Base-by-base conservation (phyloP, 768 basidiomycete genomes). In the Mycena olivaceomarginata region DNA sequence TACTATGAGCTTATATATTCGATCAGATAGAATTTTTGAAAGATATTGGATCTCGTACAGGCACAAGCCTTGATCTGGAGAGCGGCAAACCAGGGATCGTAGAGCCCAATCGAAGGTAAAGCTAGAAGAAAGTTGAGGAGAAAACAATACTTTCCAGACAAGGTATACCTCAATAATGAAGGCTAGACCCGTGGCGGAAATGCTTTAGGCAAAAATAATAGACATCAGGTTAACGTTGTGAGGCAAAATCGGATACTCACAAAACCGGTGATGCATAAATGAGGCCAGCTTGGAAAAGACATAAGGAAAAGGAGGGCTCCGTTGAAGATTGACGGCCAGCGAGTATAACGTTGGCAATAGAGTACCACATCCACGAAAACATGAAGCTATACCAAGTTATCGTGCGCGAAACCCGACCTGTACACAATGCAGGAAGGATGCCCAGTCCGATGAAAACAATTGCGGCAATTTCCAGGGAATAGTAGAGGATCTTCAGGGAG, bases 361-460 rank as follows among this genome's bases (percentile, higher is more conserved):
- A 63, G 43, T 70, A 72, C 43, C 70, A 62, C 64, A 77, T 67
- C 76, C 70, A 76, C 51, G 75, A 70, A 43, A 67, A 45, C 62
- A 77, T 72, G 70, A 77, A 76, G 31, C 37, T 62, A 37, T 72
- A 77, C 70, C 76, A 77, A 53, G 70, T 72, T 45, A 20, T n/a
- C 18, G 67, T 67, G 22, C 70, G 70, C 7, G 70, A 60, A 56
- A 72, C 74, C 9, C 67, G 67, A 12, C 57, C 53, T 7, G 68
- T 70, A 22, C 70, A 46, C 15, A 75, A 53, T 16, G 59, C 74
- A 16, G 74, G 60, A 22, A 75, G 74, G 40, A 75, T 67, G 18
- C 66, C 66, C 13, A 67, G 20, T 12, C 66, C 66, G 16, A 67
- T 67, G 37, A 67, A 43, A 51, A 67, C 18, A 67, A 67, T 67